phyloP scores from a whole-genome alignment of 2,329 filamentous ascomycete species.

The Hypoxylon sp. region DNA sequence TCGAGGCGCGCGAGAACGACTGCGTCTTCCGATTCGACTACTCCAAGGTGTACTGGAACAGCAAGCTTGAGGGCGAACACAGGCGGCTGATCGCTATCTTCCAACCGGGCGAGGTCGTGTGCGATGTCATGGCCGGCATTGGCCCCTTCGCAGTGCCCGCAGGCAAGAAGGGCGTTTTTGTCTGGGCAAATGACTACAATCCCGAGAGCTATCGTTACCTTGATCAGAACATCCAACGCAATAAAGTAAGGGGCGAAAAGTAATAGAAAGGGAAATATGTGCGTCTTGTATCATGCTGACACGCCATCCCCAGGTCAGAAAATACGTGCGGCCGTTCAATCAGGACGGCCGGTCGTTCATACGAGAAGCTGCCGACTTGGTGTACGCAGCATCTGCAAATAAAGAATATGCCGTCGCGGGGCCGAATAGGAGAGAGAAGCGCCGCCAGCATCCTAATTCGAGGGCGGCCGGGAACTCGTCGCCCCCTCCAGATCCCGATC shows the following conservation, averaged over 20 bases:
- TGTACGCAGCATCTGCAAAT: conserved; percentile 59
- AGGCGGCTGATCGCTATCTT: conserved; percentile 79
- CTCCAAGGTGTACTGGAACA: conserved; percentile 98
- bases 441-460: conserved; percentile 38
- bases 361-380: conserved; percentile 68
- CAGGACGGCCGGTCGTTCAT: conserved; percentile 86
- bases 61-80: conserved; percentile 88
- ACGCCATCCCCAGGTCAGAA: conserved; percentile 55
- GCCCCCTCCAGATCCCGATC: conserved; percentile 47
- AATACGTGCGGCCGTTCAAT: conserved; percentile 82
- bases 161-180: conserved; percentile 87
- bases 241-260: conserved; percentile 71
- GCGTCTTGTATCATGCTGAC: conserved; percentile 12
- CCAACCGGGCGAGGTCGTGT: conserved; percentile 84
- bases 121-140: conserved; percentile 96
- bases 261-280: not conserved
- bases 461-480: conserved; percentile 44
- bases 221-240: conserved; percentile 71
- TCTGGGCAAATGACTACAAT: conserved; percentile 97
- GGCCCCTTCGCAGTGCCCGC: conserved; percentile 94
- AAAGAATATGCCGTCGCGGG: conserved; percentile 64
- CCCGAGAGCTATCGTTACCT: conserved; percentile 83
- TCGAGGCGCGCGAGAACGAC: conserved; percentile 80
- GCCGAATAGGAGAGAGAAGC: conserved; percentile 57
- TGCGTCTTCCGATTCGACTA: conserved; percentile 96